Conservation (phyloP, 2,329 filamentous ascomycete species). For the Penicillium sp. region DNA sequence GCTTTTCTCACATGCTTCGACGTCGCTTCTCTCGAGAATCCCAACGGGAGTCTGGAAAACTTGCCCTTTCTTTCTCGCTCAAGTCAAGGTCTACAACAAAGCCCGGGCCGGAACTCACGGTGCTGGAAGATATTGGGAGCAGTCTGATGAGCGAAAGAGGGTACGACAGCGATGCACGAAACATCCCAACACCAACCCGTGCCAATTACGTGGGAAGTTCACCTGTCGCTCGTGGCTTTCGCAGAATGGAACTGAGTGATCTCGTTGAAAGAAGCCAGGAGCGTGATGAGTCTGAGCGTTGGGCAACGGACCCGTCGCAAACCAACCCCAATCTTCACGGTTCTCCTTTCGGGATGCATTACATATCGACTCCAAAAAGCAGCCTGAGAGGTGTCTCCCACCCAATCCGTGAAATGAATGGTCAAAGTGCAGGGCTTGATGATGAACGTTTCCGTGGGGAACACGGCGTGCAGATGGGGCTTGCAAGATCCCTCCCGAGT, state of each 20-base stretch:
- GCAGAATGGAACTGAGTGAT: conserved; percentile 18
- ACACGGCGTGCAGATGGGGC: neutral
- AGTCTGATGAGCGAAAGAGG: conserved; percentile 39
- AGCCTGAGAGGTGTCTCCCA: conserved; percentile 4
- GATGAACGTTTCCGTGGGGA: neutral
- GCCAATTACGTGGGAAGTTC: conserved; percentile 5
- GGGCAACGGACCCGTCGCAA: neutral
- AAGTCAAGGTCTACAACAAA: conserved; percentile 14
- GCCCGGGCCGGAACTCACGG: conserved; percentile 1
- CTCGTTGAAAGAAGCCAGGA: conserved; percentile 23
- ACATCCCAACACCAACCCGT: conserved; percentile 35
- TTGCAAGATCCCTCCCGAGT: conserved; percentile 12
- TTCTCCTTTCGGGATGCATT: conserved; percentile 16
- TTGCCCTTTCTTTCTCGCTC: conserved; percentile 19
- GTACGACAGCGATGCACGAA: conserved; percentile 45
- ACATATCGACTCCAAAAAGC: conserved; percentile 16
- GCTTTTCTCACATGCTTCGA: conserved; percentile 32
- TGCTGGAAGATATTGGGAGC: conserved; percentile 27
- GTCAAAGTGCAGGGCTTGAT: neutral
- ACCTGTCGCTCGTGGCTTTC: conserved; percentile 4
- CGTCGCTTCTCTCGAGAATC: conserved; percentile 35
- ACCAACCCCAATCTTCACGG: conserved; percentile 1
- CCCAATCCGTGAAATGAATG: neutral
- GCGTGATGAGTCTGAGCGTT: conserved; percentile 10
- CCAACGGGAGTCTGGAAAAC: conserved; percentile 15